Evolutionary conservation across 176 grass and related monocot species (phyloP), one percentile per base, ranked within the genome.

Genomic region (Zoysia japonica): DNA sequence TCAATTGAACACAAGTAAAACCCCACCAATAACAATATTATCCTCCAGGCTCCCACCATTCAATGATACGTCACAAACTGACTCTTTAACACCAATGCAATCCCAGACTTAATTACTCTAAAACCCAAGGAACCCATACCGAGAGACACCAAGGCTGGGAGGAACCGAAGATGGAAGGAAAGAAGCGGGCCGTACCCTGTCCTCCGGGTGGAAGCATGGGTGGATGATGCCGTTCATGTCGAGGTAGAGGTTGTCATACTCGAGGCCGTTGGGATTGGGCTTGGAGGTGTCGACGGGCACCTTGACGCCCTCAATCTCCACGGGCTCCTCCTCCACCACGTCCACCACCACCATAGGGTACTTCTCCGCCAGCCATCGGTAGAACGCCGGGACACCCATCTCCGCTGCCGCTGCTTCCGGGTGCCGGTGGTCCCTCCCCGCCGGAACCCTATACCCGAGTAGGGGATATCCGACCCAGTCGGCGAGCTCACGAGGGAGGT

Each of bases 341-440:
- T 99, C 96, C 64, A 99, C 92, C 74, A 99, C 88, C 82, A 99
- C 82, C 96, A 99, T 89, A 4, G 90, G 96, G 56, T 99, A 99
- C 90, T 99, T 99, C 90, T 99, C 96, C 61, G 96, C 92, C 63
- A 99, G 88, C 96, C 96, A 99, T 11, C 92, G 85, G 86, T 99
- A 99, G 87, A 99, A 99, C 72, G 92, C 76, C 35, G 92, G 96
- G 6, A 99, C 96, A 51, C 96, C 96, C 92, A 99, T 99, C 48
- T 74, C 85, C 38, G 55, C 17, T 12, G 41, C 70, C 15, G 36
- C 76, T 39, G 43, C 36, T 65, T 43, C 14, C 35, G 68, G 28
- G 28, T 28, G 28, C 13, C 50, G 16, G 16, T 9, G 68, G 36
- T 36, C 20, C 7, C 35, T 16, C 49, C 46, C 43, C 28, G 76